Evolutionary conservation across 345 rosid genomes (phyloP), one percentile per base, ranked within the genome.

Genomic region (Erucastrum elatum): DNA sequence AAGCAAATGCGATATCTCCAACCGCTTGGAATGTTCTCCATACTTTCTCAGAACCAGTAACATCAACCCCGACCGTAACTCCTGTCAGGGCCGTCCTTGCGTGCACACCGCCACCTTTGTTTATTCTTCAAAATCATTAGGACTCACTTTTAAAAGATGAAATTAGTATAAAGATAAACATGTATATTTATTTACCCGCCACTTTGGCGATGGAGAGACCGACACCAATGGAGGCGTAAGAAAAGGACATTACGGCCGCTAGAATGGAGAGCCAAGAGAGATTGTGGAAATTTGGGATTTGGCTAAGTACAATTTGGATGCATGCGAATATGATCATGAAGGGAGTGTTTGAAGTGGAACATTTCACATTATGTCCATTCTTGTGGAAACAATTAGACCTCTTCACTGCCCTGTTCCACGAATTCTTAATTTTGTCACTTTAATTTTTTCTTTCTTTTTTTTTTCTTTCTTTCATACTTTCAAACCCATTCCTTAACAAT

Each of bases 1-100:
- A 94, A 35, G 98, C 96, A 80, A 94, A 94, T 9, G 98, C 96
- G 26, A 94, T 85, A 72, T 94, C 87, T 12, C 98, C 97, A 4
- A 91, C 71, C 0, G 97, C 89, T 75, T 87, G 94, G 78, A 94
- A 90, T 6, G 91, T 74, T 49, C 77, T 85, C 98, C 97, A 91
- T n/a, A 92, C 83, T 84, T 94, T 94, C 73, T 90, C 87, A 0
- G 90, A 69, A 26, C 84, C 89, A 17, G 97, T 70, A 75, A 91
- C 94, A 71, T 90, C 94, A 8, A 88, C 83, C 0, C 93, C 94
- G 15, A 90, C 85, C 11, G 76, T 68, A 5, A 76, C 76, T 30
- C 98, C 97, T 0, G 92, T 90, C 16, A 89, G 15, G 64, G 75
- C 33, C 56, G 91, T 90, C 74, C 83, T 86, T 61, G 15, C 83